A percentile compares a stretch with the other conserved stretches of the same genome.
Conservation (phyloP, 108 stramenopile genomes). For the Skeletonema grethae region DNA sequence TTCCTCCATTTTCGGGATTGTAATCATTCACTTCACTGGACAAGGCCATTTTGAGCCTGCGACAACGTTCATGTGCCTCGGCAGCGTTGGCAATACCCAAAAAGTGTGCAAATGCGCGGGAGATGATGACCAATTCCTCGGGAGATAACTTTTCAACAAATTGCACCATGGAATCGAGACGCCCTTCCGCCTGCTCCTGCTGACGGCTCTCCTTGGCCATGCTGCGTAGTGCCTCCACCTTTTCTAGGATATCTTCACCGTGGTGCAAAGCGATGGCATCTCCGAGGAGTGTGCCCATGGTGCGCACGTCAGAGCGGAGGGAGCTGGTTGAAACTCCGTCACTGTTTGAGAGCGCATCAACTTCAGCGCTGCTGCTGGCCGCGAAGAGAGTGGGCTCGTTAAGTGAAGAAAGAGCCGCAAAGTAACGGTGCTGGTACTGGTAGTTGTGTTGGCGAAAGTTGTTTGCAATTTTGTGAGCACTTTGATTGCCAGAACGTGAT, state of each 20-base stretch:
- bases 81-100: constrained; percentile 87
- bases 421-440: neutral
- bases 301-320: constrained; percentile 74
- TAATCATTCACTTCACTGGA: constrained; percentile 15
- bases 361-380: constrained; percentile 6
- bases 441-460: neutral
- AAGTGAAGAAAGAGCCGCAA: constrained; percentile 26
- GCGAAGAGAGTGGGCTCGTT: constrained; percentile 44
- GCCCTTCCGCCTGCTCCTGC: constrained; percentile 44
- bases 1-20: constrained; percentile 10
- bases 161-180: constrained; percentile 54
- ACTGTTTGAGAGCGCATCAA: constrained; percentile 38
- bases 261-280: constrained; percentile 65
- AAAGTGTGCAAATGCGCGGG: constrained; percentile 82
- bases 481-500: neutral
- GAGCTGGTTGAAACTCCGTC: neutral
- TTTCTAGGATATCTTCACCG: constrained; percentile 63
- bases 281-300: constrained; percentile 81
- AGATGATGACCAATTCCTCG: constrained; percentile 65
- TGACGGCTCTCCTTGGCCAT: constrained; percentile 65
- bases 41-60: constrained; percentile 52
- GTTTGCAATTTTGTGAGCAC: constrained; percentile 2
- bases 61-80: constrained; percentile 79
- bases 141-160: constrained; percentile 51
- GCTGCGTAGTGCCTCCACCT: constrained; percentile 68